Conservation (phyloP, 2,329 filamentous ascomycete species). For the Davidsoniella eucalypti region DNA sequence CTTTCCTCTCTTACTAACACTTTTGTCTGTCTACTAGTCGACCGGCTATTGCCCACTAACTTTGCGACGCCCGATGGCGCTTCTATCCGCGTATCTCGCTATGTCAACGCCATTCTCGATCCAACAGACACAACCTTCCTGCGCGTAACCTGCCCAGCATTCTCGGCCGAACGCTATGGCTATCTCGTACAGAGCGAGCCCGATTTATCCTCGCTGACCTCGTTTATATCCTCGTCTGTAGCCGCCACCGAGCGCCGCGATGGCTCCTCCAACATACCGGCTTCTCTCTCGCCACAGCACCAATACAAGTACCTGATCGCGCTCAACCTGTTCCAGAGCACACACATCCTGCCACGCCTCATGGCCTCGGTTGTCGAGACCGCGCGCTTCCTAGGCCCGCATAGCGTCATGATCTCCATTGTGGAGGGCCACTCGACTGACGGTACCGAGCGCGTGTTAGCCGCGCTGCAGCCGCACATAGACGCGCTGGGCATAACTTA, state of each 20-base stretch:
- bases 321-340: constrained; percentile 31
- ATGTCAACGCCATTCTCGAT: constrained; percentile 19
- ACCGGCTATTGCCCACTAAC: neutral
- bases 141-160: constrained; percentile 19
- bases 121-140: constrained; percentile 15
- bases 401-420: constrained; percentile 35
- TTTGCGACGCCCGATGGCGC: neutral
- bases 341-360: constrained; percentile 30
- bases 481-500: constrained; percentile 24
- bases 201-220: neutral
- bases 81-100: constrained; percentile 15
- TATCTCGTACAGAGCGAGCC: constrained; percentile 11
- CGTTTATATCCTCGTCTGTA: no score
- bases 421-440: constrained; percentile 39
- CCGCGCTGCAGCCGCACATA: constrained; percentile 24
- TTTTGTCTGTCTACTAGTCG: neutral
- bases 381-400: constrained; percentile 31
- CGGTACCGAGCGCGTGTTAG: constrained; percentile 34
- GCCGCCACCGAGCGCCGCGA: no score
- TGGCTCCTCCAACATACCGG: no score
- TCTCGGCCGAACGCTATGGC: constrained; percentile 15
- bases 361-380: constrained; percentile 34
- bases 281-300: neutral
- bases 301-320: constrained; percentile 32
- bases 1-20: neutral